Evolutionary conservation across 2,329 filamentous ascomycete species (phyloP).

Genomic region (Penicillium sp.): DNA sequence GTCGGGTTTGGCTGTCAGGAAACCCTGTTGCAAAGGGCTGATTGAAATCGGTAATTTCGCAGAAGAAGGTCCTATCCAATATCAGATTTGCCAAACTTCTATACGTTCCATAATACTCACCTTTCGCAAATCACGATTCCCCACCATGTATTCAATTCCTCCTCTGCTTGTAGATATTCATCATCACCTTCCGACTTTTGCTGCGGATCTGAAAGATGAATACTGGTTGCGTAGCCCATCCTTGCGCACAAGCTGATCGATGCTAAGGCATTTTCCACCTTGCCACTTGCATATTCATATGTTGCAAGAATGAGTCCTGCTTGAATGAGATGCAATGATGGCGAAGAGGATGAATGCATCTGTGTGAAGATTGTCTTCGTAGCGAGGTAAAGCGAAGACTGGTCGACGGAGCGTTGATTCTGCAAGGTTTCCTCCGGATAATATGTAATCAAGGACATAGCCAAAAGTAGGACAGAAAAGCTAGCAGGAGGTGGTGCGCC

Average conservation of each 20-base stretch:
- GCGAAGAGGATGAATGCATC: constrained; percentile 23
- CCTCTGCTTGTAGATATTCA: constrained; percentile 12
- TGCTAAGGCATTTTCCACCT: constrained; percentile 25
- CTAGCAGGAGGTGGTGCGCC: constrained; percentile 18
- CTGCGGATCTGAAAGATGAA: constrained; percentile 16
- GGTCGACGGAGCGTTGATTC: not conserved
- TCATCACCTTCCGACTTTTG: not conserved
- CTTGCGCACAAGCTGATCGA: constrained; percentile 30
- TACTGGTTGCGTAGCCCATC: constrained; percentile 28
- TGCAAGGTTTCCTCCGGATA: not conserved
- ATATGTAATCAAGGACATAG: constrained; percentile 29
- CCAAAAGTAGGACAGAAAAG: constrained; percentile 33
- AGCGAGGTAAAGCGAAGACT: constrained; percentile 25
- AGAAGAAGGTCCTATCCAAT: constrained; percentile 13
- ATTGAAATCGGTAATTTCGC: constrained; percentile 15
- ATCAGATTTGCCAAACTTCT: not conserved
- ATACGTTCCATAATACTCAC: constrained; percentile 15
- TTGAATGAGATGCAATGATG: constrained; percentile 32
- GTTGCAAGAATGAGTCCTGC: constrained; percentile 31
- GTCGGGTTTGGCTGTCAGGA: constrained; percentile 9
- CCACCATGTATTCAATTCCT: constrained; percentile 37
- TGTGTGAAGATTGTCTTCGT: constrained; percentile 31
- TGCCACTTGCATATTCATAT: constrained; percentile 32
- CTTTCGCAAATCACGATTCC: constrained; percentile 34
- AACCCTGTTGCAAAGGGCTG: constrained; percentile 22